phyloP scores from a whole-genome alignment of 2,329 filamentous ascomycete species.

The Immersiporthe knoxdaviesiana region DNA sequence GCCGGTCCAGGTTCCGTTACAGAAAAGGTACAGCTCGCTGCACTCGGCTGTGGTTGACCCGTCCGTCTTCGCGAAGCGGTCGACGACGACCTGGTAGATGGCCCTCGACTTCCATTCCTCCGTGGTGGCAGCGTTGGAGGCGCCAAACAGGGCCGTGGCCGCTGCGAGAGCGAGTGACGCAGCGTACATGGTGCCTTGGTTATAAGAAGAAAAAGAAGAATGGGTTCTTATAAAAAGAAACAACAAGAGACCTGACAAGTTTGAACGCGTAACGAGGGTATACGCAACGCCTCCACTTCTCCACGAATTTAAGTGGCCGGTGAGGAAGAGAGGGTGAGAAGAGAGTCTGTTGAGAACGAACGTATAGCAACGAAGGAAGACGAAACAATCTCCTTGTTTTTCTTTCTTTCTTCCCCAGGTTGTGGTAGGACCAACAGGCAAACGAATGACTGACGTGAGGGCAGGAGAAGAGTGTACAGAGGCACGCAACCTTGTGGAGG shows the following conservation, averaged over 20 bases:
- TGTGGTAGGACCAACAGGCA: conserved; percentile 11
- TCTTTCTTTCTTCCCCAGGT: conserved; percentile 11
- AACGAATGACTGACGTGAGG: conserved; percentile 22
- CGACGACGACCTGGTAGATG: conserved; percentile 63
- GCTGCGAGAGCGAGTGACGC: conserved; percentile 31
- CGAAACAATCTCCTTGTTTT: background rate
- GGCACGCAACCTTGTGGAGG: conserved; percentile 17
- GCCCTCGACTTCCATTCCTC: conserved; percentile 55
- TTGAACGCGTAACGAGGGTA: conserved; percentile 17
- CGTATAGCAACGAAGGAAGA: conserved; percentile 20
- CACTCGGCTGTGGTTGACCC: conserved; percentile 50
- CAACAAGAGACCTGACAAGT: conserved; percentile 4
- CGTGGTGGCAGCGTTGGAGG: conserved; percentile 49
- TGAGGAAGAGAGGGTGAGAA: background rate
- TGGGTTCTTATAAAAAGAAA: background rate
- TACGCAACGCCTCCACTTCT: conserved; percentile 7
- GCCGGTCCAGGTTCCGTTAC: conserved; percentile 64
- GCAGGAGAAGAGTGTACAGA: background rate
- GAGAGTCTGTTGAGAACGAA: conserved; percentile 20
- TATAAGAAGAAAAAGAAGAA: background rate
- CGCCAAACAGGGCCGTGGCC: conserved; percentile 34
- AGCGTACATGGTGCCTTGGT: conserved; percentile 26
- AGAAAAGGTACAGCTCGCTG: conserved; percentile 51
- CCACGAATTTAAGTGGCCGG: conserved; percentile 10
- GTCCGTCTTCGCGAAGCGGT: conserved; percentile 55